These are phyloP conservation scores for Berkeleyomyces basicola DNA, from an alignment of 2,329 filamentous ascomycete species.

Conservation along the genomic window DNA sequence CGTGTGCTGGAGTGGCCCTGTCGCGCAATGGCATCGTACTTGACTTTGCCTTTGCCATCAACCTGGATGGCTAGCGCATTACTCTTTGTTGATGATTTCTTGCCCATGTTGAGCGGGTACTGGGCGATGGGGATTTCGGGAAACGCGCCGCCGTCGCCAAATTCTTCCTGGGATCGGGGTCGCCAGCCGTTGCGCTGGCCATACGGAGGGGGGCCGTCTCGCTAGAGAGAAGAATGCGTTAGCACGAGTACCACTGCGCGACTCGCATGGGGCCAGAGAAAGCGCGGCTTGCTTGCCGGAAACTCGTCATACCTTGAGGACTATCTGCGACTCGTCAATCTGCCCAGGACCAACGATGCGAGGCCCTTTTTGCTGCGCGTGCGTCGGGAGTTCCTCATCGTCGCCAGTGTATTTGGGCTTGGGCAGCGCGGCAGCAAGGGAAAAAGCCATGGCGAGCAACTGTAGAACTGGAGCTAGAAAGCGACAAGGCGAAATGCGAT, in stretches of 20 bases:
- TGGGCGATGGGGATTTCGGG: constrained; percentile 88
- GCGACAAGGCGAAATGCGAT: background rate
- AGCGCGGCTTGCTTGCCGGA: too few species aligned
- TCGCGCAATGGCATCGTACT: constrained; percentile 87
- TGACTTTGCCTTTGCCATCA: constrained; percentile 79
- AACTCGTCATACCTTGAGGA: constrained; percentile 44
- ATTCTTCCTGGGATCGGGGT: constrained; percentile 76
- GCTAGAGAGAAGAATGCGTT: constrained; percentile 26
- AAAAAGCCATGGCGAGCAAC: constrained; percentile 40
- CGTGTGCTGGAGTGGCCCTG: constrained; percentile 72
- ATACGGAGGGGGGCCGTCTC: constrained; percentile 72
- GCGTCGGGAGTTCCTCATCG: constrained; percentile 60
- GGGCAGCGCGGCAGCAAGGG: constrained; percentile 64
- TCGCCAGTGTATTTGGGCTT: constrained; percentile 85
- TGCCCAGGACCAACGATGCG: constrained; percentile 66
- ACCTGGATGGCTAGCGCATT: constrained; percentile 90
- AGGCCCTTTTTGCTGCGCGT: constrained; percentile 60
- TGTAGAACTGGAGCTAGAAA: background rate
- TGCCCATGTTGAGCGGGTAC: constrained; percentile 90
- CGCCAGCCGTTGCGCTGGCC: constrained; percentile 81
- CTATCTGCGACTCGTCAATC: constrained; percentile 72
- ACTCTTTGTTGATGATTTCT: constrained; percentile 53
- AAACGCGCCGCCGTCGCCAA: constrained; percentile 89
- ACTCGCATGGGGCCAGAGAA: too few species aligned
- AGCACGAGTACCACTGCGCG: background rate